Percentiles rank a stretch among this genome's conserved stretches.
phyloP scores from a whole-genome alignment of 1,284 basidiomycete species.

The Cerrena zonata region DNA sequence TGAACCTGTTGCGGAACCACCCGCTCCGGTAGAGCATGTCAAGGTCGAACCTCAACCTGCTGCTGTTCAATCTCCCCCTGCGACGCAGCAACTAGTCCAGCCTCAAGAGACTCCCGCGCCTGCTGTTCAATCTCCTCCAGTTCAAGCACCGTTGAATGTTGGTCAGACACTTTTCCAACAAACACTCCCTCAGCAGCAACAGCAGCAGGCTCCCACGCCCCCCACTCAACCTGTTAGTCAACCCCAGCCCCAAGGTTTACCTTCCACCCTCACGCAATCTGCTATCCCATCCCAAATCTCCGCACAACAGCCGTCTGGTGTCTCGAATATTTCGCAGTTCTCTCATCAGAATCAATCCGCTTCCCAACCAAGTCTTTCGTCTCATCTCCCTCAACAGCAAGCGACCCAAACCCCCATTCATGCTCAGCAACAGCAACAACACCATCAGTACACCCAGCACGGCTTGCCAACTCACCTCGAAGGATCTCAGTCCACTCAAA shows the following conservation, averaged over 20 bases:
- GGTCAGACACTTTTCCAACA: constrained; percentile 39
- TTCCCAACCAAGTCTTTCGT: constrained; percentile 25
- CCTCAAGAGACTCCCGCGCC: constrained; percentile 18
- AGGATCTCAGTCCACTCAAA: constrained; percentile 34
- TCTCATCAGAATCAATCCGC: constrained; percentile 32
- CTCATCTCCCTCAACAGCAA: constrained; percentile 34
- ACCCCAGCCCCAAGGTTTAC: constrained; percentile 29
- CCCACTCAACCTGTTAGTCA: constrained; percentile 34
- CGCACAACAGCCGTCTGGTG: constrained; percentile 23
- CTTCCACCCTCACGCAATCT: constrained; percentile 35
- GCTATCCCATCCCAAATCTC: constrained; percentile 25
- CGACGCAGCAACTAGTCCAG: constrained; percentile 13
- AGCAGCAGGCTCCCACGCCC: constrained; percentile 24
- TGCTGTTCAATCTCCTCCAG: constrained; percentile 26
- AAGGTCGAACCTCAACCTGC: background rate
- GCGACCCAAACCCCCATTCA: constrained; percentile 14
- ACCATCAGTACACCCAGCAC: constrained; percentile 60
- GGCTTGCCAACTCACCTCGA: constrained; percentile 59
- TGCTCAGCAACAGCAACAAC: constrained; percentile 27
- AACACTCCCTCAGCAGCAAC: constrained; percentile 41
- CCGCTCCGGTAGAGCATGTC: constrained; percentile 12
- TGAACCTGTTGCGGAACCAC: constrained; percentile 25
- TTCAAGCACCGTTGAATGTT: constrained; percentile 26
- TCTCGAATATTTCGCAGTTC: constrained; percentile 35
- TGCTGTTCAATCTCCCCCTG: constrained; percentile 6